phyloP scores from a whole-genome alignment of 2,329 filamentous ascomycete species.

The Plectosphaerella plurivora region DNA sequence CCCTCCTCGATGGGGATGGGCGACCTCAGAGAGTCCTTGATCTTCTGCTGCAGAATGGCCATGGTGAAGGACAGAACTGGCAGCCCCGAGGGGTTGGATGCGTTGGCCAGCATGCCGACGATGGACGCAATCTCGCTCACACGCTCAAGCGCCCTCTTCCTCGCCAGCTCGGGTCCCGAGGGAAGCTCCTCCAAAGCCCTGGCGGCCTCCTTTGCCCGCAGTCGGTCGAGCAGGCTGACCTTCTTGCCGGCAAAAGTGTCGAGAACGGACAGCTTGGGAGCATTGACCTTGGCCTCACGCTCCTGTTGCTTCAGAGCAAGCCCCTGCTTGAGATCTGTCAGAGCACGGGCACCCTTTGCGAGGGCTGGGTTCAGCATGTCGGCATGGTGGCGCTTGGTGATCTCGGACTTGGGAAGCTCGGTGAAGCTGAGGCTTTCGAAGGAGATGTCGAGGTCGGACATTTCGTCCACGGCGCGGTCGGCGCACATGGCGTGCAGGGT shows the following conservation, averaged over 20 bases:
- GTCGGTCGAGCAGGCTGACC: constrained; percentile 70
- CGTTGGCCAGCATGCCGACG: constrained; percentile 57
- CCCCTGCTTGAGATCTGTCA: constrained; percentile 64
- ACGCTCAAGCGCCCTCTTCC: constrained; percentile 61
- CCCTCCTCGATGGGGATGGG: constrained; percentile 51
- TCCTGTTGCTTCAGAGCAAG: constrained; percentile 49
- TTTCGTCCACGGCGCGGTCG: constrained; percentile 21
- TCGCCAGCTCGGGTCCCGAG: constrained; percentile 50
- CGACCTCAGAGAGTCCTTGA: constrained; percentile 62
- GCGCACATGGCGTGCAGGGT: constrained; percentile 45
- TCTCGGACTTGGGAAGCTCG: constrained; percentile 49
- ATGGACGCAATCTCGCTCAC: constrained; percentile 65
- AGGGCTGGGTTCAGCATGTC: constrained; percentile 51
- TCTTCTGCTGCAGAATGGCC: constrained; percentile 56
- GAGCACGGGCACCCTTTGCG: constrained; percentile 61
- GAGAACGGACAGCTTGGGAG: neutral
- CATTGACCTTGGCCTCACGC: constrained; percentile 30
- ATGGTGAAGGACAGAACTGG: constrained; percentile 63
- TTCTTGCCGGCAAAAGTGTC: constrained; percentile 37
- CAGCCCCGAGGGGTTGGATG: constrained; percentile 44
- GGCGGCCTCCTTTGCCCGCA: constrained; percentile 65
- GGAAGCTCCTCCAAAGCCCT: constrained; percentile 36
- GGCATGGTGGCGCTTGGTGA: constrained; percentile 44
- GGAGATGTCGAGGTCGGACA: constrained; percentile 38
- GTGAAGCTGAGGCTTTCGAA: constrained; percentile 29